A percentile compares a stretch with the other conserved stretches of the same genome.
phyloP scores from a whole-genome alignment of 2,329 filamentous ascomycete species.

The Aspergillus piperis region DNA sequence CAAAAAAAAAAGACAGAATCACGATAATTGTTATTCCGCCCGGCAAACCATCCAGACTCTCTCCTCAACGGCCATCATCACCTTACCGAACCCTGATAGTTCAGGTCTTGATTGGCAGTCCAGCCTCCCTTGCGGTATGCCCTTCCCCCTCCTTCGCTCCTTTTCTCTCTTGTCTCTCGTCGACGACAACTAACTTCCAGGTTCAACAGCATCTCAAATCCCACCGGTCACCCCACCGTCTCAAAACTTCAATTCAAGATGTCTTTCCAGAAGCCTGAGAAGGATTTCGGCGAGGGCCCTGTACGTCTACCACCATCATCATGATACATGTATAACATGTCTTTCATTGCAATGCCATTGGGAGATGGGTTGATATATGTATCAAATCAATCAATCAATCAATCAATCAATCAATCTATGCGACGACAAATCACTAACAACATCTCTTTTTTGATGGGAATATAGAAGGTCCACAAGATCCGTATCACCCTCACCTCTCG shows the following conservation, averaged over 20 bases:
- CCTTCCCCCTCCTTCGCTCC: constrained; percentile 2
- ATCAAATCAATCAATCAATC: neutral
- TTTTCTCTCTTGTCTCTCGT: too few relatives aligned
- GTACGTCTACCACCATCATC: constrained; percentile 53
- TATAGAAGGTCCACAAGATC: constrained; percentile 91
- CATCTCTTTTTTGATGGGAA: constrained; percentile 16
- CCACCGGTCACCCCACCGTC: constrained; percentile 27
- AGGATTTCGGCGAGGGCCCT: constrained; percentile 87
- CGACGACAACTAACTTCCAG: constrained; percentile 13
- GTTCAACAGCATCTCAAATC: constrained; percentile 24
- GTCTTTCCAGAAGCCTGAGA: constrained; percentile 95
- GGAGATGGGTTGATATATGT: neutral
- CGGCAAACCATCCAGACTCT: constrained; percentile 22
- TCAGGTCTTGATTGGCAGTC: constrained; percentile 76
- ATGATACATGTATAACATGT: neutral
- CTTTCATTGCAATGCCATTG: neutral
- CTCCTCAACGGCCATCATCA: constrained; percentile 60
- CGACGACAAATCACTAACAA: constrained; percentile 14
- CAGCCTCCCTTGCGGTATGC: constrained; percentile 31
- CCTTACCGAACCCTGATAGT: constrained; percentile 73
- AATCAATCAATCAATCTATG: too few relatives aligned
- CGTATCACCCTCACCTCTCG: constrained; percentile 95
- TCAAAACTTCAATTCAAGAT: constrained; percentile 59
- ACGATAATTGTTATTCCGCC: constrained; percentile 14
- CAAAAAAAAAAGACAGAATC: constrained; percentile 1